Base-by-base conservation (phyloP, 2,329 filamentous ascomycete genomes). In the Boeremia exigua region DNA sequence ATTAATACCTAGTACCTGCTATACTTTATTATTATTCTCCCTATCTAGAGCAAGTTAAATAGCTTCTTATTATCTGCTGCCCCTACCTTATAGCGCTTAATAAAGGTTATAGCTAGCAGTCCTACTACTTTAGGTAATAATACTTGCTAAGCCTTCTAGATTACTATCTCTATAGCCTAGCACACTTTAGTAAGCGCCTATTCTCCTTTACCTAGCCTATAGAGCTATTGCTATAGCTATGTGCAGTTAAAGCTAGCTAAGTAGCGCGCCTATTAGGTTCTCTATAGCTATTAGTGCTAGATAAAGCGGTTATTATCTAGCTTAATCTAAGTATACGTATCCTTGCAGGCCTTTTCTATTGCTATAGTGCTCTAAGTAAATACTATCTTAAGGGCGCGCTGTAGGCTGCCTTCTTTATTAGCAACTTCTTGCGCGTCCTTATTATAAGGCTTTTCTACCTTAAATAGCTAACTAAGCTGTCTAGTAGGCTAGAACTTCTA, bases 61-160 rank as follows among this genome's bases (percentile, higher is more conserved):
- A 57, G 51, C 15, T 45, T 29, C 50, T 61, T 63, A 37, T 54
- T 57, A 34, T 60, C 60, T 50, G 59, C 48, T n/a, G 32, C 36
- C 10, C 57, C 47, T 25, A 55, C 54, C 6, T 48, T 48, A 23
- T 14, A 38, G 33, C 17, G 17, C 50, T 33, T 29, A 49, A 58
- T 28, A 60, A 28, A 44, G 54, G 38, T 2, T 33, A 46, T 28
- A 60, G 37, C 28, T 6, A 27, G 28, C 1, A 33, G 27, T 3
- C 37, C 27, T 25, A 27, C 27, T 15, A 40, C 30, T 12, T 34
- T 42, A 25, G 7, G 33, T n/a, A 15, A 40, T 23, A 42, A 49
- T 15, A 32, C 27, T 42, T 33, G 23, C 45, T 48, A 38, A 7
- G 34, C 45, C 33, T 30, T 48, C 1, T 37, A 48, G 15, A 48